Conservation (phyloP, 2,329 filamentous ascomycete species). For the Apiospora pterosperma region DNA sequence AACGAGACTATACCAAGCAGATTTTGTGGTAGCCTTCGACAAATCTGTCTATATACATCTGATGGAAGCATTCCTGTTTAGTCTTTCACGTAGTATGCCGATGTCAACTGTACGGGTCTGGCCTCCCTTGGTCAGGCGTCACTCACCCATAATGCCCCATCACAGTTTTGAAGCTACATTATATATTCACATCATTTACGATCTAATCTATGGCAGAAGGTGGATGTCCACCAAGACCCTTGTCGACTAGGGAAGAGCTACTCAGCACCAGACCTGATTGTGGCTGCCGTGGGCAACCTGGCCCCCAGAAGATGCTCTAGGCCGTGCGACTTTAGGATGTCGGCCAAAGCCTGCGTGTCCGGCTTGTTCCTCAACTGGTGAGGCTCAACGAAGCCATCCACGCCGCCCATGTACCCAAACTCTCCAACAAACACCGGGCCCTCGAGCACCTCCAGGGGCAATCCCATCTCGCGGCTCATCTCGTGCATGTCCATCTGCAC, state of each 20-base stretch:
- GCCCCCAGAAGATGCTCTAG: not conserved
- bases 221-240: not conserved
- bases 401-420: constrained; percentile 37
- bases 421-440: constrained; percentile 31
- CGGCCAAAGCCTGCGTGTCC: constrained; percentile 24
- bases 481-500: constrained; percentile 25
- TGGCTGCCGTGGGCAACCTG: not conserved
- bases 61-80: not conserved
- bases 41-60: not conserved
- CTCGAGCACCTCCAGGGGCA: constrained; percentile 36
- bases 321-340: constrained; percentile 21
- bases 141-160: not conserved
- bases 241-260: not conserved
- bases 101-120: too few relatives aligned
- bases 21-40: not conserved
- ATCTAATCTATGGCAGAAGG: too few relatives aligned
- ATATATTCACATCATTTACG: not conserved
- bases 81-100: not conserved
- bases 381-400: constrained; percentile 34
- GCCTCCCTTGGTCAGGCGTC: too few relatives aligned
- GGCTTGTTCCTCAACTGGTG: constrained; percentile 32
- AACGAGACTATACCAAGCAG: not conserved
- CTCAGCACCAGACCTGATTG: not conserved
- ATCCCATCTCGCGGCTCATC: constrained; percentile 30
- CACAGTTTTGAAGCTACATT: too few relatives aligned